Evolutionary conservation across 352 stramenopile species (phyloP).

Genomic region (Phytophthora aleatoria): DNA sequence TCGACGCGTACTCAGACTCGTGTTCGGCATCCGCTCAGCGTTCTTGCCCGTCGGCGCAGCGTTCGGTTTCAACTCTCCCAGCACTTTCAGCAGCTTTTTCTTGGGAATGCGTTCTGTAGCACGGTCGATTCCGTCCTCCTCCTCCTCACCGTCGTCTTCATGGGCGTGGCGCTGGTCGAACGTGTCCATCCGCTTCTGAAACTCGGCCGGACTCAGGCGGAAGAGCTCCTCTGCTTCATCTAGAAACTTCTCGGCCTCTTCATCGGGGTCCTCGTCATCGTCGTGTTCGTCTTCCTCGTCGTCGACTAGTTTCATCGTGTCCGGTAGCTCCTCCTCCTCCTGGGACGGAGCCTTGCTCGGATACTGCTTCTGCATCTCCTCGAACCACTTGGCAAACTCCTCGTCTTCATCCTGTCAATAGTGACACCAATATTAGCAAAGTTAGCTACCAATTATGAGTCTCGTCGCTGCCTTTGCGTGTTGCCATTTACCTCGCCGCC

Average conservation of each 20-base stretch:
- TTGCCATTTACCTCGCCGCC: constrained; percentile 35
- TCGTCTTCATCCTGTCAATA: constrained; percentile 39
- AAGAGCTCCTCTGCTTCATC: constrained; percentile 79
- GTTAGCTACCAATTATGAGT: not conserved
- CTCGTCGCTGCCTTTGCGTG: not conserved
- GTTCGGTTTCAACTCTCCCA: constrained; percentile 63
- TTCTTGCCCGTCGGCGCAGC: constrained; percentile 45
- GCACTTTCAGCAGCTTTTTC: constrained; percentile 70
- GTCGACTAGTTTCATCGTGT: constrained; percentile 35
- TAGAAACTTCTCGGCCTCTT: constrained; percentile 71
- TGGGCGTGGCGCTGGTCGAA: constrained; percentile 49
- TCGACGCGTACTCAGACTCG: constrained; percentile 47
- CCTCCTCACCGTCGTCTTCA: constrained; percentile 33
- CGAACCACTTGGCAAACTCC: constrained; percentile 53
- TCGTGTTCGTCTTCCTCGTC: constrained; percentile 44
- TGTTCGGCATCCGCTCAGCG: constrained; percentile 47
- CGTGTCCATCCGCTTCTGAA: constrained; percentile 63
- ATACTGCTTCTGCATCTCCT: constrained; percentile 51
- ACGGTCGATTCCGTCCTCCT: constrained; percentile 61
- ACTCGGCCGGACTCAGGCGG: constrained; percentile 55
- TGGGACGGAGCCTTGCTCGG: constrained; percentile 24
- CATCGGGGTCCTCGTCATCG: constrained; percentile 46
- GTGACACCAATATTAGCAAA: not conserved
- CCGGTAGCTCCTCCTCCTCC: constrained; percentile 31
- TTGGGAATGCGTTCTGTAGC: constrained; percentile 73